Evolutionary conservation across 2,329 filamentous ascomycete genomes (phyloP), one percentile per base, ranked within the genome.

Genomic region (Phyllachora maydis): DNA sequence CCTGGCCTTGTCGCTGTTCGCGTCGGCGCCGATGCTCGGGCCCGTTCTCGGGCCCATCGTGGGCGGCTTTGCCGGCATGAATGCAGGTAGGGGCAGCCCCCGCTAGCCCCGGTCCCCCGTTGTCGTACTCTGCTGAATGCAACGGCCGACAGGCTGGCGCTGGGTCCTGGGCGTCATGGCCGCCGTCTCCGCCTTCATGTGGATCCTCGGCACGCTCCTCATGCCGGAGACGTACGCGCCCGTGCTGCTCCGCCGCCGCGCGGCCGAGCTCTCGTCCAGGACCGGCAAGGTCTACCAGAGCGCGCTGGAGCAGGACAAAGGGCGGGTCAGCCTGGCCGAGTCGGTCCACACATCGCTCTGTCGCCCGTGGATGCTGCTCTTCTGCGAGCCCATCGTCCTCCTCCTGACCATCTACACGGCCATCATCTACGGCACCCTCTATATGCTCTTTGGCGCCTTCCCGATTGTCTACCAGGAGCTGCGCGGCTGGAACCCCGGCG

Each of bases 351-450:
- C 58, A 6, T 58, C 65, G 3, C 47, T 76, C 8, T 52, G 58
- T 23, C 56, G 73, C 3, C 73, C 74, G 2, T 74, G 71, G 67
- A 50, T 71, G 21, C 55, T 79, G 24, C 56, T 79, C 6, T 71
- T 78, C 50, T 49, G 50, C 26, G 73, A 79, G 38, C 73, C 73
- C 3, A 78, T 78, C 35, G 71, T 78, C 14, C 41, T 71, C 8
- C 45, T 76, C 4, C 50, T 69, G 3, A 63, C 60, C 18, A 50
- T 77, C 14, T 78, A 76, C 48, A 63, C 72, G 51, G 66, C 68
- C 27, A 68, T 64, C 31, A 39, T 65, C 25, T 65, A 65, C 37
- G 52, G 59, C 22, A 60, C 62, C 4, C 45, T 68, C 3, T 69
- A 68, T 41, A 54, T 68, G 38, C 52, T 67, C 36, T 68, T 70